Conservation (phyloP, 768 basidiomycete genomes). For the Dentipellis sp. region DNA sequence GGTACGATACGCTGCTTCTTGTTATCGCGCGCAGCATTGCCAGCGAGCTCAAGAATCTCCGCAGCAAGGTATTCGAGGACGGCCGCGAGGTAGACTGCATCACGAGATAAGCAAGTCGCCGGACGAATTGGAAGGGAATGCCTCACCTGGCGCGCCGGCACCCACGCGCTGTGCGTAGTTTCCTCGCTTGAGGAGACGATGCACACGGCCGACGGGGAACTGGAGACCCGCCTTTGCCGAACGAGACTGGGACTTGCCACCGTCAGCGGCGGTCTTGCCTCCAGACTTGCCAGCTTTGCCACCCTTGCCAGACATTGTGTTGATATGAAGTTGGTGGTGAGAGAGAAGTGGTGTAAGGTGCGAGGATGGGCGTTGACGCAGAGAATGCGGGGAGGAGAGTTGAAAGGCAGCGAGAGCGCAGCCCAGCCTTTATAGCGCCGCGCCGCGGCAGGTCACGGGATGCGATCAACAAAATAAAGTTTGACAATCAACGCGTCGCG, state of each 20-base stretch:
- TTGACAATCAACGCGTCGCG: constrained; percentile 25
- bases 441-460: constrained; percentile 1
- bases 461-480: constrained; percentile 22
- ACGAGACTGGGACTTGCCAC: constrained; percentile 52
- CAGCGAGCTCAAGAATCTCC: constrained; percentile 87
- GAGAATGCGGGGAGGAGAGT: background rate
- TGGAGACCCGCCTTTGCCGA: constrained; percentile 70
- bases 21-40: constrained; percentile 74
- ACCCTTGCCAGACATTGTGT: constrained; percentile 51
- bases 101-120: constrained; percentile 1
- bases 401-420: background rate
- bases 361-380: constrained; percentile 9
- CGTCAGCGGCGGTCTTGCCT: constrained; percentile 35
- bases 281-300: constrained; percentile 22
- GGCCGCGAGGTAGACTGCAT: constrained; percentile 74
- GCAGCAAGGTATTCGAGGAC: constrained; percentile 89
- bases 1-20: constrained; percentile 93
- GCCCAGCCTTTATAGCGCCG: constrained; percentile 21
- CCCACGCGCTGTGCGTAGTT: constrained; percentile 87
- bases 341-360: constrained; percentile 3
- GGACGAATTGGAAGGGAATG: background rate
- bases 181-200: constrained; percentile 80
- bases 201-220: constrained; percentile 90
- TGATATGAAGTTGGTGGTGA: constrained; percentile 23
- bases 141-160: constrained; percentile 75